Evolutionary conservation across 202 grass and related monocot species (phyloP), one percentile per base, ranked within the genome.

Genomic region (Zizania palustris): DNA sequence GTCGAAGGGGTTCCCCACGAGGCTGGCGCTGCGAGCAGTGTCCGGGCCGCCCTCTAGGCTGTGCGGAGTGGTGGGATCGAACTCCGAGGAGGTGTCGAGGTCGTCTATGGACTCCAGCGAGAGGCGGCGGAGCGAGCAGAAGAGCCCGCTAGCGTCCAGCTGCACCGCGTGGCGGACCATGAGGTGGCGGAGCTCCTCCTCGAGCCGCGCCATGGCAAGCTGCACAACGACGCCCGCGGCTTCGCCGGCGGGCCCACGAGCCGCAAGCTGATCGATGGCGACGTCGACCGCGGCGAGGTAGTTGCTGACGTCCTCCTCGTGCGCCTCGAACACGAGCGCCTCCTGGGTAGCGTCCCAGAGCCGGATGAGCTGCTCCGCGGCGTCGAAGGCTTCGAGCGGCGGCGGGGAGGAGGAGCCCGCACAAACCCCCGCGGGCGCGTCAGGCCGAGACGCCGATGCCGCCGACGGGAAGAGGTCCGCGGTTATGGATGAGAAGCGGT

Each of bases 171-270:
- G 89, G 72, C 87, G 91, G 65, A 95, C 59, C 83, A 98, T 88
- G 69, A 90, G 83, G 42, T 91, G 87, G 55, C 88, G 96, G 75
- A 95, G 83, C 79, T 98, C 96, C 76, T 95, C 96, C 88, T 95
- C 96, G 13, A 98, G 85, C 12, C 96, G 85, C 33, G 83, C 69
- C 96, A 98, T 98, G 69, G 96, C 85, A 13, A 94, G 87, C 85
- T 97, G 95, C 37, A 97, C 84, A 11, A 73, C 87, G 56, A 81
- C 76, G 22, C 88, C 88, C 3, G 88, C 88, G 82, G 82, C 12
- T 43, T 50, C 12, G 68, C 56, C 81, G 39, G 59, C 36, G 22
- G 22, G 9, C 11, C 33, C 22, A 7, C 3, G 56, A 4, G 22
- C 6, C 4, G 65, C 20, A 45, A 67, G 78, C 61, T 67, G 59